Evolutionary conservation across 2,329 filamentous ascomycete genomes (phyloP), one percentile per base, ranked within the genome.

Genomic region (Dactylellina haptotyla): DNA sequence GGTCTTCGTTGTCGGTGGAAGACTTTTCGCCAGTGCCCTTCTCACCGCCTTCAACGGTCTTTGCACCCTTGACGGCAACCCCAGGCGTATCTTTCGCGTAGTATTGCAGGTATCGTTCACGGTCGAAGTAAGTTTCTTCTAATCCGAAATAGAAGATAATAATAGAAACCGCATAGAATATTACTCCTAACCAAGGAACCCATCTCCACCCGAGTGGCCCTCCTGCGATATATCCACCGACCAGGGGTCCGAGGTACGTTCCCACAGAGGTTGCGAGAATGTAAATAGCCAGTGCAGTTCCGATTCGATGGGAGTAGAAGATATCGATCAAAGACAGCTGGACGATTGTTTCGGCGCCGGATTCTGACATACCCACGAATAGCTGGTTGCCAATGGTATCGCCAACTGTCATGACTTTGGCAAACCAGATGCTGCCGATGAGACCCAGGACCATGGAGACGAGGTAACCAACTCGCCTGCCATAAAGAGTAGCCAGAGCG

Each of bases 241-340:
- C 79, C 45, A 87, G 75, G 1, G 85, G 85, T 0, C 85, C 85
- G 2, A 86, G 78, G 75, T 86, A 87, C 2, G 85, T 87, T 20
- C 85, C 85, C 28, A 86, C 81, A 75, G 83, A 85, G 0, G 85
- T 87, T 1, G 85, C 83, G 34, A 87, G 79, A 25, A 86, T 84
- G 76, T 87, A 87, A 25, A 87, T 77, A 65, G 85, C 85, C 4
- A 87, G 80, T 0, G 85, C 84, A 0, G 82, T 82, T 41, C 85
- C 85, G 45, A 85, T 83, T 70, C 85, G 84, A 76, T 87, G 85
- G 79, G 86, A 84, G 73, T 85, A 87, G 80, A 85, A 87, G 28
- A 87, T 81, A 75, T 87, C 85, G 5, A 85, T 84, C 26, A 87
- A 80, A 1, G 84, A 86, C n/a, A 86, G 79, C 76, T 87, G 85